Base-by-base conservation (phyloP, 2,329 filamentous ascomycete species). In the Thelonectria olida region DNA sequence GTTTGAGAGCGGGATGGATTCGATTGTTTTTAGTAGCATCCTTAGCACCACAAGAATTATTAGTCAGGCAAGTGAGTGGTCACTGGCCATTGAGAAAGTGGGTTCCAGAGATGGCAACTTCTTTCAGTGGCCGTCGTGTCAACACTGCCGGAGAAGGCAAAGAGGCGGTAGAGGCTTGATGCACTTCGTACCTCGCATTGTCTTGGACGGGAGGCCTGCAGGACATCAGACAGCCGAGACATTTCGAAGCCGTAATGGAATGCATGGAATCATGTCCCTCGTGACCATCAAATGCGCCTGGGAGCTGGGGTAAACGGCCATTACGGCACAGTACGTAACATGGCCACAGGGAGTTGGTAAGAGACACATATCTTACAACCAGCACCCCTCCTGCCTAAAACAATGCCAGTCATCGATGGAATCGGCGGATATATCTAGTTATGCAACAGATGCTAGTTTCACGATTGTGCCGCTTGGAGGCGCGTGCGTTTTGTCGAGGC, bases 391-490 rank as follows among this genome's bases (percentile, higher is more conserved):
- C 55, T 44, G 9, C 9, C 23, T 1, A 13, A 39, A 38, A 36
- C 34, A 51, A 45, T 45, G 45, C 28, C 47, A 31, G 55, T 34
- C 56, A 48, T 48, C 31, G 39, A 61, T 55, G 51, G 19, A 55
- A 41, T 61, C 31, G 39, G 49, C 50, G 48, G 20, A 41, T 39
- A 62, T 54, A 49, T 57, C 27, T 20, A 19, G 28, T 50, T 50
- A 54, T 52, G 54, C 54, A 58, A 48, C 51, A 42, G 27, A 59
- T 42, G 22, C 38, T 62, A 51, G 60, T 59, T 54, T 59, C 54
- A 59, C 51, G 55, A 62, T 36, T 54, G 54, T 54, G 28, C 49
- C 59, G 44, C 54, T 19, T 12, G 41, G 58, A 57, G 58, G 58
- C 48, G 58, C 58, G 54, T 61, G 58, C 58, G 48, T 45, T 25